These are phyloP conservation scores for Bipolaris victoriae DNA, from an alignment of 2,329 filamentous ascomycete species.

Conservation along the genomic window DNA sequence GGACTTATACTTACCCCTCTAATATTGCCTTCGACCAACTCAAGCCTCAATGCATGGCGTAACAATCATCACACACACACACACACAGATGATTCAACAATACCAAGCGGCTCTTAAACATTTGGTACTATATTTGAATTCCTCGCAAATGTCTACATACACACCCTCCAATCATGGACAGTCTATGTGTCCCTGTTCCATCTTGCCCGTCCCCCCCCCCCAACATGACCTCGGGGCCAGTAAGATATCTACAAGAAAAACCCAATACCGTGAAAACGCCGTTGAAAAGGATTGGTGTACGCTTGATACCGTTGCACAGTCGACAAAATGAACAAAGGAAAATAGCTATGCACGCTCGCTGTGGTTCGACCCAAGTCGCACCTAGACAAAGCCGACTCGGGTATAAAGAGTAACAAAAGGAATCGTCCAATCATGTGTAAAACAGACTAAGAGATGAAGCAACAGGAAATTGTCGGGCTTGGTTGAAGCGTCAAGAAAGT, in stretches of 20 bases:
- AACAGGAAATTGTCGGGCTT: constrained; percentile 4
- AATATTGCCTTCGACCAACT: too few relatives aligned
- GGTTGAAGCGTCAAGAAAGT: constrained; percentile 5
- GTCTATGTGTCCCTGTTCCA: not conserved
- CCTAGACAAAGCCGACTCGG: constrained; percentile 19
- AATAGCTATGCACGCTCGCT: constrained; percentile 7
- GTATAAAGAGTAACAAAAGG: constrained; percentile 34
- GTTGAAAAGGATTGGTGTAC: constrained; percentile 5
- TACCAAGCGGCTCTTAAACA: not conserved
- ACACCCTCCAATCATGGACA: not conserved
- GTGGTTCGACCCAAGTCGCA: constrained; percentile 6
- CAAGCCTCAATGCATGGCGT: too few relatives aligned
- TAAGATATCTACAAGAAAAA: constrained; percentile 16
- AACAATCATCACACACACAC: too few relatives aligned
- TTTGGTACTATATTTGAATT: constrained; percentile 8
- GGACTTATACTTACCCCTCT: too few relatives aligned
- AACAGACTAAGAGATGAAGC: constrained; percentile 29
- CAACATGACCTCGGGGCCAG: constrained; percentile 2
- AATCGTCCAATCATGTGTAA: constrained; percentile 40
- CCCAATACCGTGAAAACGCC: constrained; percentile 9
- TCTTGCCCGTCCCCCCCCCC: not conserved
- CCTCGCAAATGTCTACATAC: constrained; percentile 3
- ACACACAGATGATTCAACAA: not conserved
- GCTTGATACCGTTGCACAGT: constrained; percentile 3
- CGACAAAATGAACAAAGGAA: constrained; percentile 6